These are phyloP conservation scores for Trypanosoma avium DNA, from an alignment of 208 protist species.

Conservation along the genomic window DNA sequence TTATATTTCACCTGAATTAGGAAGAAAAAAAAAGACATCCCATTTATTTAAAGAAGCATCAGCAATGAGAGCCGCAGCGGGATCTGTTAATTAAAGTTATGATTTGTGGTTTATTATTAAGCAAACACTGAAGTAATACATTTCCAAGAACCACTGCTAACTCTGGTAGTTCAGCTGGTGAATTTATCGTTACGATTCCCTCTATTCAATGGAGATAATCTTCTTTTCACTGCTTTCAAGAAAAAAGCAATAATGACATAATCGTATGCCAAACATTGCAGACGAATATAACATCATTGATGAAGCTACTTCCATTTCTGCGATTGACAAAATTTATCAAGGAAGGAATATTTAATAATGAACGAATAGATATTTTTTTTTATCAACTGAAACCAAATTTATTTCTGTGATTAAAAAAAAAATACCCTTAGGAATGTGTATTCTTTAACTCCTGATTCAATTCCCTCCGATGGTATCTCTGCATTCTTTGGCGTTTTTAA, in stretches of 20 bases:
- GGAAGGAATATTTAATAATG: not conserved
- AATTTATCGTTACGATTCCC: not conserved
- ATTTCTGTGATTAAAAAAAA: not conserved
- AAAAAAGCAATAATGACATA: conserved; percentile 1
- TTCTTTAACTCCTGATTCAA: not conserved
- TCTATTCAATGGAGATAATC: not conserved
- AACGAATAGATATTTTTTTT: not conserved
- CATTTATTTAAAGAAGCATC: conserved; percentile 19
- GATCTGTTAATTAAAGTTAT: not conserved
- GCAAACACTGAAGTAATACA: not conserved
- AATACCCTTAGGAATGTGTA: not conserved
- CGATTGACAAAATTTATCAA: not conserved
- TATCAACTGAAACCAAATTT: not conserved
- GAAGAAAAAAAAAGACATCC: conserved; percentile 14
- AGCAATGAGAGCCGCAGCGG: not conserved
- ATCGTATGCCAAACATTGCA: not conserved
- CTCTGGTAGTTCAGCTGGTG: not conserved
- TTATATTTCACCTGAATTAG: conserved; percentile 3
- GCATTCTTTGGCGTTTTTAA: not conserved
- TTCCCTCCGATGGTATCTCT: not conserved
- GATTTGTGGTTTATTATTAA: not conserved
- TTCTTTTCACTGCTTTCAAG: not conserved
- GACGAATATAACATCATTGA: not conserved
- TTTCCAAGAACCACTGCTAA: not conserved
- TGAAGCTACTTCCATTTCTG: not conserved